Conservation (phyloP, 1,139 yeast species). For the Geotrichum carabidarum region DNA sequence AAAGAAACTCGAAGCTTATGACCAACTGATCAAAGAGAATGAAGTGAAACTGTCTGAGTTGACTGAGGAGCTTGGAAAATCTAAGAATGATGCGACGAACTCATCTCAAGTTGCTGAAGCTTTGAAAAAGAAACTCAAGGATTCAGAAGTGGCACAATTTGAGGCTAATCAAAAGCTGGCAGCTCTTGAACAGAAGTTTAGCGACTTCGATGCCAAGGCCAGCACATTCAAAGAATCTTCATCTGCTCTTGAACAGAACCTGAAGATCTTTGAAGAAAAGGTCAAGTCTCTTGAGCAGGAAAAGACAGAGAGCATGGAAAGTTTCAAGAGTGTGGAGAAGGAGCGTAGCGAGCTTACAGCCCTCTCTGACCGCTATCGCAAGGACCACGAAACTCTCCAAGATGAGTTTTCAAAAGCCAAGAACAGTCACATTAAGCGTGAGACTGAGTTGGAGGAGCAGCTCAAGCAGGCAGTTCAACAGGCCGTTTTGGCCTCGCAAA, state of each 20-base stretch:
- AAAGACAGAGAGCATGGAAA: background rate
- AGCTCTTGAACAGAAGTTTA: background rate
- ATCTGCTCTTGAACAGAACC: background rate
- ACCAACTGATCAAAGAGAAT: too few relatives aligned
- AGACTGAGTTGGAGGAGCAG: conserved; percentile 16
- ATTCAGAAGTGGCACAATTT: conserved; percentile 10
- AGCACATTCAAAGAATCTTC: background rate
- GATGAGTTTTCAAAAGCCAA: conserved; percentile 14
- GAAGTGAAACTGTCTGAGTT: too few relatives aligned
- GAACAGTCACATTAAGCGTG: conserved; percentile 13
- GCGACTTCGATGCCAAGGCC: background rate
- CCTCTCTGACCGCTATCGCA: conserved; percentile 11
- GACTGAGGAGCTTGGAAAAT: too few relatives aligned
- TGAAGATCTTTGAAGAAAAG: conserved; percentile 1
- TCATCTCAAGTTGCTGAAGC: background rate
- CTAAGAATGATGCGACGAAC: background rate
- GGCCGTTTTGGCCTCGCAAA: conserved; percentile 17
- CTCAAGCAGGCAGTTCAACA: conserved; percentile 19
- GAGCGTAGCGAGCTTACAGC: conserved; percentile 9
- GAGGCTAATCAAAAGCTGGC: background rate
- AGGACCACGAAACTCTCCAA: conserved; percentile 14
- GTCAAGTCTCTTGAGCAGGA: conserved; percentile 27
- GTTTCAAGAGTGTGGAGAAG: conserved; percentile 4
- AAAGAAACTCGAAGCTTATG: too few relatives aligned
- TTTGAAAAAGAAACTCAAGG: conserved; percentile 22